Conservation (phyloP, 225 moss, liverwort and hornwort species). For the Physcomitrium patens region DNA sequence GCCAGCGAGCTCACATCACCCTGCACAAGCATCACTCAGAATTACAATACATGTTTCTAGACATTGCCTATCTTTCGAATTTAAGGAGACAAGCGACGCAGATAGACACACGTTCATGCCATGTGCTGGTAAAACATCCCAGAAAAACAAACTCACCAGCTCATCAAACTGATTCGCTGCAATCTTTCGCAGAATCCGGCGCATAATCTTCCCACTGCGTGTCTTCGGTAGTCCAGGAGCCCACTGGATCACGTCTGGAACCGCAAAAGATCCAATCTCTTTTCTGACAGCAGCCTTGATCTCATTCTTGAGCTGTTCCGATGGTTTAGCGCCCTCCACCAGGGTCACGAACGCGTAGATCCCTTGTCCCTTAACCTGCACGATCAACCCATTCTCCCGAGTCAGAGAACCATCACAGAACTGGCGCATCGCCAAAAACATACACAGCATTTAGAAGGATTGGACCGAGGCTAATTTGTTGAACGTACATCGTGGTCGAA, state of each 20-base stretch:
- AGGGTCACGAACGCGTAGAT: slow-evolving; percentile 83
- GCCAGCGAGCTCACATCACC: slow-evolving; percentile 78
- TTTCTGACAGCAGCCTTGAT: slow-evolving; percentile 63
- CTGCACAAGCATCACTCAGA: slow-evolving; percentile 31
- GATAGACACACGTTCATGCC: background rate
- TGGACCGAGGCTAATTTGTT: background rate
- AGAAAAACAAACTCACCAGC: slow-evolving; percentile 41
- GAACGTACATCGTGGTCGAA: slow-evolving; percentile 74
- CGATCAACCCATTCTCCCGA: background rate
- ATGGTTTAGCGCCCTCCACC: slow-evolving; percentile 51
- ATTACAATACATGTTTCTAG: background rate
- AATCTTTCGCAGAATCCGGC: slow-evolving; percentile 80
- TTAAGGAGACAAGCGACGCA: background rate
- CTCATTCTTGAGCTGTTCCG: slow-evolving; percentile 60
- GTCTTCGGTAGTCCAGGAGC: slow-evolving; percentile 77
- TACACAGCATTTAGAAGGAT: background rate
- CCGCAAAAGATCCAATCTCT: slow-evolving; percentile 85
- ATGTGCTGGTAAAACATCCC: background rate
- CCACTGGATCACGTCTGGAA: slow-evolving; percentile 77
- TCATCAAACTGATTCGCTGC: slow-evolving; percentile 73
- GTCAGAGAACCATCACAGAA: too few species aligned
- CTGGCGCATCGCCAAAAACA: background rate
- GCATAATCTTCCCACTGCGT: slow-evolving; percentile 87
- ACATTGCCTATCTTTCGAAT: background rate
- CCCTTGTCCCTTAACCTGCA: slow-evolving; percentile 80